Base-by-base conservation (phyloP, 805 yeast genomes). In the Grigorovia yakushimaensis region DNA sequence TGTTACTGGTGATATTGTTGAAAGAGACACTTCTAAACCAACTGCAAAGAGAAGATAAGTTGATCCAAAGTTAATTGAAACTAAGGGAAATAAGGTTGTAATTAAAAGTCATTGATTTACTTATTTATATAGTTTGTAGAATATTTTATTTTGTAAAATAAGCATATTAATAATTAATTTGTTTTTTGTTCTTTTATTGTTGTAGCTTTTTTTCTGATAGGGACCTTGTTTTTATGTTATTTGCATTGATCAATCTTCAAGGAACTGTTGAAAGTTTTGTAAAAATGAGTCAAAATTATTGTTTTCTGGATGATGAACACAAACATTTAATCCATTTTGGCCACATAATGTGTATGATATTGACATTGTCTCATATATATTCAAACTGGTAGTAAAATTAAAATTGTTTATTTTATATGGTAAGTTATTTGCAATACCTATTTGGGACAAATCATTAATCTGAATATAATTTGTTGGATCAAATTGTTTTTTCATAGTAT, bases 1-100 rank as follows among this genome's bases (percentile, higher is more conserved):
- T 43, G 96, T 95, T 49, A 89, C 88, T 51, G 94, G 85, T 17
- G 95, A 86, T 49, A 81, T 91, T 36, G 71, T 91, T 8, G 96
- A 88, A 60, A 78, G 77, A 57, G 95, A 84, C 59, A 57, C 73
- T 5, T 58, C 77, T 0, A 71, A 72, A 49, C 65, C 67, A 39
- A 62, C 70, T 4, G 76, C 78, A 55, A 79, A 87, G 70, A 75
- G 85, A 68, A 58, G 64, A 43, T 59, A 47, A 30, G 18, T 33
- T 23, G 23, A 33, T 17, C 18, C 15, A 17, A 37, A 7, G 7
- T 37, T 13, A 13, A 23, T 23, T 23, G n/a, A n/a, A n/a, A n/a
- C n/a, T n/a, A n/a, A n/a, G n/a, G n/a, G n/a, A n/a, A n/a, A n/a
- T n/a, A n/a, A n/a, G n/a, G n/a, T n/a, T n/a, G n/a, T n/a, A n/a